Conservation (phyloP, 164 flowering plant species). For the Malania oleifera region DNA sequence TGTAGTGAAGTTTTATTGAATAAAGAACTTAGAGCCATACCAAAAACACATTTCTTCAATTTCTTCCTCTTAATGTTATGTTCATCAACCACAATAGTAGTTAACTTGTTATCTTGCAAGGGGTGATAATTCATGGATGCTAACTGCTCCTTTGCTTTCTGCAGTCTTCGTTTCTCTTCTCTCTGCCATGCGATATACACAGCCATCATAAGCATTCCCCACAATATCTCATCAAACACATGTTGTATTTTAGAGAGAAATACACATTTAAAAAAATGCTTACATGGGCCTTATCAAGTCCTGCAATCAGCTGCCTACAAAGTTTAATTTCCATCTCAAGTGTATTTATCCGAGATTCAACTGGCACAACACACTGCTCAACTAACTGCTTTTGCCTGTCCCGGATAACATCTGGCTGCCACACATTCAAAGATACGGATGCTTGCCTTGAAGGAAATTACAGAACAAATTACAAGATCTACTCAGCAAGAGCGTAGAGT, state of each 20-base stretch:
- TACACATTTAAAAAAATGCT: slow-evolving; percentile 21
- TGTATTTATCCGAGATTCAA: slow-evolving; percentile 44
- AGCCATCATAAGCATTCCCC: neutral
- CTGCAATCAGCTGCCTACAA: slow-evolving; percentile 55
- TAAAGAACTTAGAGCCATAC: slow-evolving; percentile 17
- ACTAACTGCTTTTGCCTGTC: slow-evolving; percentile 66
- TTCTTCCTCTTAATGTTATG: slow-evolving; percentile 33
- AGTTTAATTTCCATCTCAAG: slow-evolving; percentile 78
- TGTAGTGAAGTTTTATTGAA: neutral
- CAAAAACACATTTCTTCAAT: slow-evolving; percentile 22
- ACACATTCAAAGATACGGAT: slow-evolving; percentile 80
- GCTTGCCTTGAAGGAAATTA: slow-evolving; percentile 65
- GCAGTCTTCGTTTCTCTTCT: slow-evolving; percentile 48
- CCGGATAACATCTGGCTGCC: slow-evolving; percentile 86
- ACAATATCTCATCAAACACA: neutral
- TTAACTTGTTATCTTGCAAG: slow-evolving; percentile 27
- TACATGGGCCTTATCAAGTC: slow-evolving; percentile 48
- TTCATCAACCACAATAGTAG: slow-evolving; percentile 11
- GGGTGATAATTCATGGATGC: slow-evolving; percentile 68
- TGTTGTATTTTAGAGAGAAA: neutral
- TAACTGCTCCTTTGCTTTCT: slow-evolving; percentile 45
- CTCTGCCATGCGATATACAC: slow-evolving; percentile 30
- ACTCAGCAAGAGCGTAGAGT: too few relatives aligned
- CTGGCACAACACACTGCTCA: slow-evolving; percentile 62
- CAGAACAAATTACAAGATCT: neutral